These are phyloP conservation scores for Lipomyces chichibuensis DNA, from an alignment of 805 yeast species.

Conservation along the genomic window DNA sequence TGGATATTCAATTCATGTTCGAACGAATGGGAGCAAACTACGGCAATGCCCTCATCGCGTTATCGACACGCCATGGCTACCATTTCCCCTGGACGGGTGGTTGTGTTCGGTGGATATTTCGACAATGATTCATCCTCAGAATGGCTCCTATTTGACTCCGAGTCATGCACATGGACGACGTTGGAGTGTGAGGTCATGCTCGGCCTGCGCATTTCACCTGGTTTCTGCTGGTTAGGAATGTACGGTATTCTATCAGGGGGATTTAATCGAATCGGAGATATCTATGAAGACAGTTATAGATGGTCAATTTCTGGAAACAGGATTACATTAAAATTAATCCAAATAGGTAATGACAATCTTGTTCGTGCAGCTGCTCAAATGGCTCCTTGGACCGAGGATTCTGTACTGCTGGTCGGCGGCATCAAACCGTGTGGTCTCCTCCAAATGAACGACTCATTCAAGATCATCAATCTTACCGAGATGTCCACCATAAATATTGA, in stretches of 20 bases:
- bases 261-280: constrained; percentile 27
- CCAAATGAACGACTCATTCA: constrained; percentile 11
- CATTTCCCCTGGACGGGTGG: constrained; percentile 41
- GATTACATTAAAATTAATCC: constrained; percentile 48
- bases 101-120: constrained; percentile 54
- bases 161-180: constrained; percentile 35
- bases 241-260: constrained; percentile 59
- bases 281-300: constrained; percentile 33
- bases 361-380: constrained; percentile 33
- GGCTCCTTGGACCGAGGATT: constrained; percentile 52
- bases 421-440: constrained; percentile 24
- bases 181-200: constrained; percentile 36
- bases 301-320: constrained; percentile 17
- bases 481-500: background rate
- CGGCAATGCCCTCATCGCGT: constrained; percentile 51
- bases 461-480: constrained; percentile 12
- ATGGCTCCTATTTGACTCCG: constrained; percentile 24
- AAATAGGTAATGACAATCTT: background rate
- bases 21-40: constrained; percentile 49
- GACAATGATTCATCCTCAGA: background rate
- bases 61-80: constrained; percentile 55
- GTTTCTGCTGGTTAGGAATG: constrained; percentile 34
- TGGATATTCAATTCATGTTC: constrained; percentile 45
- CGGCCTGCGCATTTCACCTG: constrained; percentile 45
- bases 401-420: constrained; percentile 41